phyloP scores from a whole-genome alignment of 75 land plant species.

The Picea sitchensis region DNA sequence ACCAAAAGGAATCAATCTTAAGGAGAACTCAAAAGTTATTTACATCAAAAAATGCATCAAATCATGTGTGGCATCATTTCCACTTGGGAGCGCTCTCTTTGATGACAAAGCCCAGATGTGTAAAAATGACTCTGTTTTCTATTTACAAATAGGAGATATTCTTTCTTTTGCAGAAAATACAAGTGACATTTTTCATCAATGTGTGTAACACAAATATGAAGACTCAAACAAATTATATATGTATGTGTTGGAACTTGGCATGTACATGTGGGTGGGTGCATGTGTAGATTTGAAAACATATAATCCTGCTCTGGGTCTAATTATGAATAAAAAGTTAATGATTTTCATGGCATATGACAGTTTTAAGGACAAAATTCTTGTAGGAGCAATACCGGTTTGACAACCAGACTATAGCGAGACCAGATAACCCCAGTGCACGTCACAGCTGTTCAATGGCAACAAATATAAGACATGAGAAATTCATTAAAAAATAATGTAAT shows the following conservation, averaged over 20 bases:
- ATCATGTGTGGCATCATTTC: background rate
- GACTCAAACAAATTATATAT: background rate
- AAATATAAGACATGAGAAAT: background rate
- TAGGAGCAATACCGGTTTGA: slow-evolving; percentile 70
- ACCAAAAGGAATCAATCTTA: background rate
- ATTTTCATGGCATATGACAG: background rate
- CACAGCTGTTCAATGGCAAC: slow-evolving; percentile 59
- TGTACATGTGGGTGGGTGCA: too few species aligned
- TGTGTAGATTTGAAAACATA: background rate
- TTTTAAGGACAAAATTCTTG: background rate
- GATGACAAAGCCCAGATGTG: background rate
- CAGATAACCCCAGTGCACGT: slow-evolving; percentile 84
- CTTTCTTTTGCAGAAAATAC: background rate
- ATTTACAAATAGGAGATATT: background rate
- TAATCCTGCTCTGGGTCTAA: background rate
- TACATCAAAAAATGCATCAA: background rate
- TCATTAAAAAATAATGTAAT: background rate
- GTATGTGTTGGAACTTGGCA: too few species aligned
- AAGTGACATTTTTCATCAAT: background rate
- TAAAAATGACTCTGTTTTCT: background rate
- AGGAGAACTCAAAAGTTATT: background rate
- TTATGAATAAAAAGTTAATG: background rate
- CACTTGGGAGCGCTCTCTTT: background rate
- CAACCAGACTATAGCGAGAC: slow-evolving; percentile 93
- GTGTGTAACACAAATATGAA: background rate